Base-by-base conservation (phyloP, 2,329 filamentous ascomycete species). In the Fusarium heterosporum region DNA sequence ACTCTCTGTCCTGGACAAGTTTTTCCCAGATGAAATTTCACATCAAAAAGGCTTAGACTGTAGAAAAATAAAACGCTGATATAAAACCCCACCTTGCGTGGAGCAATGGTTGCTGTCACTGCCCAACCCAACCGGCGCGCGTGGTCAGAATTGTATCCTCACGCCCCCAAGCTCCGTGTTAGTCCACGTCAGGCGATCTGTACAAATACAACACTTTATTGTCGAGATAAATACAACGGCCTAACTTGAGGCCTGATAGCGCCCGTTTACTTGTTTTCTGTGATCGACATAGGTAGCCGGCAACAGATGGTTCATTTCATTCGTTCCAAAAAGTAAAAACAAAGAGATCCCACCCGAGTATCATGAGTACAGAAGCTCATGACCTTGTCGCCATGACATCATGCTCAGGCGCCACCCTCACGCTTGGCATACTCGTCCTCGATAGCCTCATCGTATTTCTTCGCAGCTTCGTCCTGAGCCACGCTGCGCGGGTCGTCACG, bases 401-500 rank as follows among this genome's bases (percentile, higher is more conserved):
- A 65, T 62, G 57, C 55, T 82, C 71, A 89, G 64, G 87, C 86
- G 66, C 86, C 86, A 30, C 87, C 86, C 78, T 88, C 87, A 29
- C 86, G 81, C 78, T 88, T 88, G 60, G 86, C 86, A 70, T 89
- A 88, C 73, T 89, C 87, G 2, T 88, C 85, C 77, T 89, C 85
- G 36, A 89, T 89, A 17, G 85, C 85, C 76, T 89, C 86, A 60
- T 82, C 81, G 67, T 89, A 89, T 69, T 83, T 83, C 69, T 85
- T 81, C 28, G 86, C 83, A 5, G 84, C 66, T 41, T 67, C 66
- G 36, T 67, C 66, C 50, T 69, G 66, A 10, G 52, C 26, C n/a
- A 63, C 77, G n/a, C 81, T 81, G 56, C 87, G 84, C 3, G 87
- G 87, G 71, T 91, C 88, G 68, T 90, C 87, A 59, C 87, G 88